Conservation (phyloP, 257 asterid genomes). For the Rubia yunnanensis region DNA sequence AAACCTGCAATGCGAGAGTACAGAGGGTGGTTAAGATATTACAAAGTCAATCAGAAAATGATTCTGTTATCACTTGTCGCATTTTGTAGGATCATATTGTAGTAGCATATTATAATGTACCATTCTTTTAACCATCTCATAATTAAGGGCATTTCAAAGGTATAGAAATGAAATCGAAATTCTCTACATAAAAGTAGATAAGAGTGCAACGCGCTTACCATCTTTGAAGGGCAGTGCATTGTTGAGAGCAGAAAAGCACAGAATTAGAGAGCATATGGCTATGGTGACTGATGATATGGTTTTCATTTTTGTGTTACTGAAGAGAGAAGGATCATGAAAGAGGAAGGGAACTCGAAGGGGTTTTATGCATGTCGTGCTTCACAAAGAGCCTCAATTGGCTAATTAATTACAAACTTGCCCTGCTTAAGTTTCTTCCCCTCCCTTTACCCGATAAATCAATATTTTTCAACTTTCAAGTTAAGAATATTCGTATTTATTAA, state of each 20-base stretch:
- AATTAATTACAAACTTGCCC: constrained; percentile 34
- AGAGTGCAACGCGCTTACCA: constrained; percentile 32
- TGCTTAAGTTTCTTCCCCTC: no score
- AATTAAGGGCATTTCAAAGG: neutral
- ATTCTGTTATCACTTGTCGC: neutral
- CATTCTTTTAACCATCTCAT: no score
- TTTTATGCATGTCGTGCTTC: constrained; percentile 56
- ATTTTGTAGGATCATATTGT: no score
- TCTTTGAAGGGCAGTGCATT: constrained; percentile 46
- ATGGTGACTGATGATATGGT: constrained; percentile 21
- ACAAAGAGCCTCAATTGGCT: constrained; percentile 22
- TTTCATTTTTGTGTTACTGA: neutral
- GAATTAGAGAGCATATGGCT: constrained; percentile 32
- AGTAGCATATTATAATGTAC: no score
- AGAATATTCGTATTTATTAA: no score
- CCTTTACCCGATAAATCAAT: no score
- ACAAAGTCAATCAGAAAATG: neutral
- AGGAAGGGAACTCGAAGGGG: constrained; percentile 11
- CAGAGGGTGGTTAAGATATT: neutral
- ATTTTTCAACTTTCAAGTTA: neutral
- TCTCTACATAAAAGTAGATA: neutral
- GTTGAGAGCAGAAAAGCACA: constrained; percentile 31
- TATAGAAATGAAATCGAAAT: neutral
- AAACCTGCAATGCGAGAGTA: constrained; percentile 46
- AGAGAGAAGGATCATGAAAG: constrained; percentile 1